phyloP scores from a whole-genome alignment of 768 basidiomycete species.

The Leccinum olivaceopallidum region DNA sequence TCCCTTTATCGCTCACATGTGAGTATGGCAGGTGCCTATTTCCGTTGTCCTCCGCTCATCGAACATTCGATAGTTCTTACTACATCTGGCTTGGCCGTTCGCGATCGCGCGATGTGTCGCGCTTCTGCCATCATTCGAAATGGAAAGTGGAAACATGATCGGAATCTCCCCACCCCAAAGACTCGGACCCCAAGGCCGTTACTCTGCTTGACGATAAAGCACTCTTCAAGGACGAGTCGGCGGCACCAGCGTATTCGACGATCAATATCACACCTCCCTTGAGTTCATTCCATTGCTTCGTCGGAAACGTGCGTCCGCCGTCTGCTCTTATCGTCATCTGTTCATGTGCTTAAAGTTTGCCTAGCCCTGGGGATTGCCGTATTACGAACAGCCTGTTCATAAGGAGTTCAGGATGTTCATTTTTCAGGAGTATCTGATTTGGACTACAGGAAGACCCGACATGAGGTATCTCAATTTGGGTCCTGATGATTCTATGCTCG shows the following conservation, averaged over 20 bases:
- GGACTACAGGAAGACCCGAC: slow-evolving; percentile 70
- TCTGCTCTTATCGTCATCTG: neutral
- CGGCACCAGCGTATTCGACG: slow-evolving; percentile 29
- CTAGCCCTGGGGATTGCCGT: slow-evolving; percentile 67
- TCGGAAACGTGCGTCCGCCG: slow-evolving; percentile 40
- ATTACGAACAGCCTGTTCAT: slow-evolving; percentile 68
- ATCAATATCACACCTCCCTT: slow-evolving; percentile 55
- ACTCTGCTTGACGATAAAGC: slow-evolving; percentile 45
- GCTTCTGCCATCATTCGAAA: slow-evolving; percentile 57
- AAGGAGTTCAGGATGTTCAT: slow-evolving; percentile 58
- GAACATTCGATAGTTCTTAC: slow-evolving; percentile 46
- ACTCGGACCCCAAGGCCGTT: slow-evolving; percentile 33
- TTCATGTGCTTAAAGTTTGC: slow-evolving; percentile 1
- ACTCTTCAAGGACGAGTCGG: slow-evolving; percentile 16
- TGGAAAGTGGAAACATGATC: slow-evolving; percentile 59
- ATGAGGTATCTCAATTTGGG: slow-evolving; percentile 61
- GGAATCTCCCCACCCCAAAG: slow-evolving; percentile 46
- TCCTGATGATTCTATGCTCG: slow-evolving; percentile 63
- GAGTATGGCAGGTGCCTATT: slow-evolving; percentile 16
- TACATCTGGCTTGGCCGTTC: slow-evolving; percentile 59
- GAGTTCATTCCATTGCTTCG: slow-evolving; percentile 64
- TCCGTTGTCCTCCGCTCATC: neutral
- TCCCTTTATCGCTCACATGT: slow-evolving; percentile 68
- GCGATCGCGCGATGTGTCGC: slow-evolving; percentile 57
- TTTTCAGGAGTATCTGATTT: neutral